Base-by-base conservation (phyloP, 176 grass and related monocot genomes). In the Poa pratensis region DNA sequence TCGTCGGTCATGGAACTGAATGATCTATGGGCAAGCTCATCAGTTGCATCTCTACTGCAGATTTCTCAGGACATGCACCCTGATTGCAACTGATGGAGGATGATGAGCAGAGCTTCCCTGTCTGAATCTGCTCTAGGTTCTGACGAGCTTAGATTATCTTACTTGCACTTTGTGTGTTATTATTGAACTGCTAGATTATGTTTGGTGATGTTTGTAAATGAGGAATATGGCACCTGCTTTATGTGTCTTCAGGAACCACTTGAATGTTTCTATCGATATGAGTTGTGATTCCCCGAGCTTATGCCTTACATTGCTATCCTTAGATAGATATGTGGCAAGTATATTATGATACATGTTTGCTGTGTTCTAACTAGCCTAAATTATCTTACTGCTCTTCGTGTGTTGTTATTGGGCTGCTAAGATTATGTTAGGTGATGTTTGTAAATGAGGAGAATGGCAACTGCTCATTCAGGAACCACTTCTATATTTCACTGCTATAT, bases 91-190 rank as follows among this genome's bases (percentile, higher is more conserved):
- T 55, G 46, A 69, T 46, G 32, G 24, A 77, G 58, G 60, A 68
- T 8, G 19, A 40, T 12, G 51, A 43, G 2, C 24, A 30, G 7
- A 67, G 37, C 15, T 67, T n/a, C 3, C 65, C 18, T 69, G 26
- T 17, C 64, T 45, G 69, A 81, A 66, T 57, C 16, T 87, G 30
- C 23, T 64, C n/a, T 23, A 42, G 16, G 34, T 23, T 42, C 68
- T 87, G 22, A 65, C 46, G 18, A 17, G 45, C 40, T 66, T 79
- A 75, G n/a, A 81, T 43, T 53, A 46, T 23, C n/a, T 42, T 74
- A 51, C 35, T 19, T 19, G 28, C 22, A 34, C 18, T 65, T 19
- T 75, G 5, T 43, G 26, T 30, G 48, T 30, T 23, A 24, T n/a
- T 10, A 54, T 28, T 59, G n/a, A 15, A 43, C 22, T 12, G 30